These are phyloP conservation scores for Marasmius fiardii DNA, from an alignment of 1,284 basidiomycete genomes.

Conservation along the genomic window DNA sequence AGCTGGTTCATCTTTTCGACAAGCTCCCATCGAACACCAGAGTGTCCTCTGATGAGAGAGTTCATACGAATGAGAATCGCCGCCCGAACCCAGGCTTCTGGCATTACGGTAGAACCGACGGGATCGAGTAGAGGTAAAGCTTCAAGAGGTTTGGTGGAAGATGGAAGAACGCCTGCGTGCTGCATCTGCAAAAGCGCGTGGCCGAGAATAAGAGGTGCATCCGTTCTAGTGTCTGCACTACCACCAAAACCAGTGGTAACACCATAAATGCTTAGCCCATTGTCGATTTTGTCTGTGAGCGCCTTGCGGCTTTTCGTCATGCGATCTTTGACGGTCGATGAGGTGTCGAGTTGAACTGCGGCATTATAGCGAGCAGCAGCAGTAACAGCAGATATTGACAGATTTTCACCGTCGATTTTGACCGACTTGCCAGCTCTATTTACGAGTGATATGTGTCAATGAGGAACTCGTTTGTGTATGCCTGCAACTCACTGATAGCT, in stretches of 20 bases:
- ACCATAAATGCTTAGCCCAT: conserved; percentile 73
- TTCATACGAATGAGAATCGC: conserved; percentile 87
- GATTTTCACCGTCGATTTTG: conserved; percentile 62
- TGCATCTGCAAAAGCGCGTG: conserved; percentile 80
- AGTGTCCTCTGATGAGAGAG: conserved; percentile 85
- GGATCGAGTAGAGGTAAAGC: conserved; percentile 65
- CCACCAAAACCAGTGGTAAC: conserved; percentile 84
- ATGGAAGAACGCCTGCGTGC: conserved; percentile 66
- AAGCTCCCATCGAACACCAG: conserved; percentile 79
- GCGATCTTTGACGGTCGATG: conserved; percentile 42
- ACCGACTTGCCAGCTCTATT: conserved; percentile 46
- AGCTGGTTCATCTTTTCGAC: conserved; percentile 78
- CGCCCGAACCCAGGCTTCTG: conserved; percentile 88
- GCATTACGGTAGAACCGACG: conserved; percentile 72
- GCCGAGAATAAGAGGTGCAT: conserved; percentile 65
- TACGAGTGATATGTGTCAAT: conserved; percentile 31
- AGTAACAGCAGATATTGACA: conserved; percentile 72
- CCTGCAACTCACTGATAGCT: conserved; percentile 33
- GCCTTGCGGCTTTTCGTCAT: conserved; percentile 58
- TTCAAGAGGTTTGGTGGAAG: conserved; percentile 37
- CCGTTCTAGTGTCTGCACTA: conserved; percentile 46
- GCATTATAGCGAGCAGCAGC: conserved; percentile 66
- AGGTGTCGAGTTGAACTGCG: conserved; percentile 49
- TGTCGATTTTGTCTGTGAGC: conserved; percentile 64
- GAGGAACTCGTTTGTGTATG: neutral